Conservation (phyloP, 2,329 filamentous ascomycete genomes). For the Lasiodiplodia hormozganensis region DNA sequence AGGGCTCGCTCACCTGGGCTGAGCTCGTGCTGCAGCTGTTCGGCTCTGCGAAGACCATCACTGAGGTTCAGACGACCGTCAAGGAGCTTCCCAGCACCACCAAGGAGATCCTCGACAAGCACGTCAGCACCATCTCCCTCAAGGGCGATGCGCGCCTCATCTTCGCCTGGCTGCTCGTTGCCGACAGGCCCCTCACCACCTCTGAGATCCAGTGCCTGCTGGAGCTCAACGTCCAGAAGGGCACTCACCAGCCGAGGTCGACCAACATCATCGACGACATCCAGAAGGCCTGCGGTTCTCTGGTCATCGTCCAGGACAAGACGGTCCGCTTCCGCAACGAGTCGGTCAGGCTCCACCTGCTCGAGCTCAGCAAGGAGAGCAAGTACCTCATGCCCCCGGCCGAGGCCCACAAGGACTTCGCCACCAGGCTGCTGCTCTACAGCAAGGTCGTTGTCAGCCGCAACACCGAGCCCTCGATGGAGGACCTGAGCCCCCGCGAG, state of each 20-base stretch:
- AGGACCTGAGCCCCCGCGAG: constrained; percentile 48
- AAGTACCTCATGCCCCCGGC: constrained; percentile 56
- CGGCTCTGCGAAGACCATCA: constrained; percentile 47
- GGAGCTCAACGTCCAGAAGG: constrained; percentile 47
- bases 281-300: constrained; percentile 46
- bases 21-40: constrained; percentile 51
- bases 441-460: constrained; percentile 51
- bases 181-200: constrained; percentile 55
- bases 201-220: constrained; percentile 54
- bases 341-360: constrained; percentile 49
- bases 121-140: constrained; percentile 43
- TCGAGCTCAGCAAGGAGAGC: constrained; percentile 55
- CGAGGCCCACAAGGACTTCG: constrained; percentile 56
- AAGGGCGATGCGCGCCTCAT: constrained; percentile 48
- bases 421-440: constrained; percentile 53
- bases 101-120: constrained; percentile 49
- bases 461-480: constrained; percentile 50
- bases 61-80: constrained; percentile 44
- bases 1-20: constrained; percentile 56
- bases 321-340: constrained; percentile 54
- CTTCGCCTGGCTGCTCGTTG: constrained; percentile 55
- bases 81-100: constrained; percentile 44
- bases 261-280: constrained; percentile 45
- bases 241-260: constrained; percentile 39
- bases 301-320: constrained; percentile 52